Evolutionary conservation across 345 rosid genomes (phyloP), one percentile per base, ranked within the genome.

Genomic region (Pelargonium nanum): DNA sequence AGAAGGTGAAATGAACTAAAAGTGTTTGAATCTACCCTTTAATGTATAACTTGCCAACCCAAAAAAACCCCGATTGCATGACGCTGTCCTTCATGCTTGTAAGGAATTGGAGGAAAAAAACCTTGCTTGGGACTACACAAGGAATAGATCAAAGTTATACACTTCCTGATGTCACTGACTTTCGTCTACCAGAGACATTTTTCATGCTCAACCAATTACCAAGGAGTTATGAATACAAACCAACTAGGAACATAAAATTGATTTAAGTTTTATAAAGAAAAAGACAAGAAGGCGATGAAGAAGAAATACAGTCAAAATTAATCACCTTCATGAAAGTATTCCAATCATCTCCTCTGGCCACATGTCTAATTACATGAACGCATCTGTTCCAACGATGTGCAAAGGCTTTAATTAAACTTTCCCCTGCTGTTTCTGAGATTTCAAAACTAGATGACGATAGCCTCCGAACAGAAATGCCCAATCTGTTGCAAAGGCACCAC

Each of bases 271-370:
- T 25, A 7, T 22, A 57, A 25, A 40, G 22, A 20, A 26, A 17
- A 34, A 59, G 62, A 59, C 23, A 13, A 59, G n/a, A 56, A 6
- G 17, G 26, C 0, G 9, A 24, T 13, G 22, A 32, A 54, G 50
- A 69, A 59, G 32, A 55, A 55, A n/a, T 24, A 10, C 0, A 1
- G 10, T 40, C 57, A 32, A 10, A 59, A 65, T 65, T 78, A 85
- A 6, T 40, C 48, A 40, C 87, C 96, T 76, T 79, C 56, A 82
- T 70, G 83, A 85, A 82, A 62, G 67, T 72, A 56, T 53, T 69
- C 92, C 95, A 86, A 59, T 82, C 84, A 68, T 71, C 81, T 73
- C 92, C 96, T 70, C 61, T 74, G 60, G 78, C 87, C 70, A 88
- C 69, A 23, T 68, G 65, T 69, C 63, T 74, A 19, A 78, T 59